phyloP scores from a whole-genome alignment of 164 flowering plant genomes.

The Magnolia sinica region DNA sequence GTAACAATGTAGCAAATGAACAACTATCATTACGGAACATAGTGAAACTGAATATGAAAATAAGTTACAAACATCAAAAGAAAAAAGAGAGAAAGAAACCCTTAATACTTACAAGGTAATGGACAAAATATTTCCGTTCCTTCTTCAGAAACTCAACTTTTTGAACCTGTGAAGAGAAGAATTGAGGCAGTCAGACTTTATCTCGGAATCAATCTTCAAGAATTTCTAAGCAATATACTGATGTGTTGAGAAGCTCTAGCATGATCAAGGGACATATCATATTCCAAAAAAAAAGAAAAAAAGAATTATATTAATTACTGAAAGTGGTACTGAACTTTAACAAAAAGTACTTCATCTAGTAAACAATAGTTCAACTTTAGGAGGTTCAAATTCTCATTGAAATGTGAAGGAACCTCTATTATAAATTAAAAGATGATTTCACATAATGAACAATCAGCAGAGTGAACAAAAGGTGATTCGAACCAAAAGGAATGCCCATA shows the following conservation, averaged over 20 bases:
- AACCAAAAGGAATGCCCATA: too few relatives aligned
- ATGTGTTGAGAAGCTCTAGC: neutral
- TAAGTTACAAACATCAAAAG: neutral
- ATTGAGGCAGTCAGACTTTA: constrained; percentile 2
- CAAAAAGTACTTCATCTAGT: neutral
- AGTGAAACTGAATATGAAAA: neutral
- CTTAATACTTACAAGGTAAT: constrained; percentile 79
- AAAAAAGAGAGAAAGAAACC: neutral
- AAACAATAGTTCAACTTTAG: neutral
- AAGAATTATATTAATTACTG: neutral
- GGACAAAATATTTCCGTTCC: constrained; percentile 81
- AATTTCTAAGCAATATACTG: neutral
- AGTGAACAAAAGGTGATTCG: too few relatives aligned
- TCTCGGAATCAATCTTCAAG: neutral
- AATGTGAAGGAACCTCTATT: neutral
- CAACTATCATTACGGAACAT: neutral
- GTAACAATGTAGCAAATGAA: neutral
- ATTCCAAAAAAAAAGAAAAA: neutral
- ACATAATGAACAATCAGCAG: too few relatives aligned
- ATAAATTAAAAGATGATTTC: too few relatives aligned
- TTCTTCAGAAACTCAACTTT: constrained; percentile 69
- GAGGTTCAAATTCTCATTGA: neutral
- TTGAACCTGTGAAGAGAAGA: constrained; percentile 51
- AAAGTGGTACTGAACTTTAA: neutral
- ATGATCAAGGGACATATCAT: neutral